Percentiles rank a stretch among this genome's conserved stretches.
Evolutionary conservation across 2,329 filamentous ascomycete species (phyloP).

Genomic region (Fusarium pininemorale): DNA sequence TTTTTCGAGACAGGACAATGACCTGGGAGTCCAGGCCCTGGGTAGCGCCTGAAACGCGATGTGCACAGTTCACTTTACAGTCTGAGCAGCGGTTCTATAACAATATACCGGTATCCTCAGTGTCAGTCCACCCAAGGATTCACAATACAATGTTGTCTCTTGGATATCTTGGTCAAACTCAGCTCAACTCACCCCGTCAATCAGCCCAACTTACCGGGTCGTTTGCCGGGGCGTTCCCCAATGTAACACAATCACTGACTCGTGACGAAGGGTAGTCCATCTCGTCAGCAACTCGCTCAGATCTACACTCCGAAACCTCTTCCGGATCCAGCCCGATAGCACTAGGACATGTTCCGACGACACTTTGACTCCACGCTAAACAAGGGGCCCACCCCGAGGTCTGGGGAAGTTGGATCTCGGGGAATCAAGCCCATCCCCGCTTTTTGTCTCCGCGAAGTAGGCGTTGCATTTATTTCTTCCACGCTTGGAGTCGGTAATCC

Average conservation of each 20-base stretch:
- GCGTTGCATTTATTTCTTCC: background rate
- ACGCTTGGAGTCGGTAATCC: background rate
- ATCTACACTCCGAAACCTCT: background rate
- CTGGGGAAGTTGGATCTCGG: slow-evolving; percentile 1
- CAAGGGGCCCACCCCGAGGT: background rate
- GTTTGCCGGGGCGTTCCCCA: accelerated
- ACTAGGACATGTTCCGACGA: slow-evolving; percentile 8
- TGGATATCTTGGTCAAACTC: accelerated
- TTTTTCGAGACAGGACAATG: background rate
- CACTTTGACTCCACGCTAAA: background rate
- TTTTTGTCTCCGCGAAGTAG: background rate
- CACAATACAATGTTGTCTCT: background rate
- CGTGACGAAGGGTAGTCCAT: background rate
- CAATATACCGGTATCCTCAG: background rate
- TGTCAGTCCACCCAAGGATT: background rate
- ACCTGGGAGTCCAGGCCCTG: accelerated
- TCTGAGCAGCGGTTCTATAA: background rate
- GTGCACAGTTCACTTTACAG: background rate
- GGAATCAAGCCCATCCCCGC: background rate
- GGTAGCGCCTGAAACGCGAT: accelerated
- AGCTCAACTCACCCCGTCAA: background rate
- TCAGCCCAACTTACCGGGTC: background rate
- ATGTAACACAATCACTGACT: background rate
- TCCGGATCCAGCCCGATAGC: background rate
- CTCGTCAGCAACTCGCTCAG: background rate